Base-by-base conservation (phyloP, 257 asterid genomes). In the Misopates orontium region DNA sequence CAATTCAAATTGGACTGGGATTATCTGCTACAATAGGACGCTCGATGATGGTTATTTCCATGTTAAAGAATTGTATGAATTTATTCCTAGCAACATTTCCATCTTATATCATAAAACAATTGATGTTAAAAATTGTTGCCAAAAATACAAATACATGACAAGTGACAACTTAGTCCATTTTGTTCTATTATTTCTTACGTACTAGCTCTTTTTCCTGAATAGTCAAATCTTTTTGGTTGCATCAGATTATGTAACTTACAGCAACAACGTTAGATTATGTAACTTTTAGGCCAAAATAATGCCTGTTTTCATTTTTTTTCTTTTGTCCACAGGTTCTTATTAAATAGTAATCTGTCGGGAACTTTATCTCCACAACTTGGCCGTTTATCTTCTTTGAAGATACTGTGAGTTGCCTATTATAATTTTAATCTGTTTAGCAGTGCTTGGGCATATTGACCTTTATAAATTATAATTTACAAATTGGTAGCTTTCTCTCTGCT, bases 351-450 rank as follows among this genome's bases (percentile, higher is more conserved):
- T 62, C 83, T 91, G 21, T 82, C 90, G 0, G 98, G 98, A 71
- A 79, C 45, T 73, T 79, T 91, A 76, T 85, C 98, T 69, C 86
- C 95, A 39, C 95, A 84, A 71, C 79, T 91, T 70, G 95, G 89
- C 51, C 90, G 77, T 73, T 79, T 91, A 56, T 78, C 95, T 67
- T 31, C 80, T 71, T 19, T 88, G 83, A 39, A 41, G 60, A 87
- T 91, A 73, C 63, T 91, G 98, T 91, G 79, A 86, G 96, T 80
- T n/a, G 52, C 61, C 67, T 58, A 20, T 47, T 62, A 36, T 44
- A 62, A 52, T 71, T 60, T 23, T 71, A 44, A 16, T 66, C 8
- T 40, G 17, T 60, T 28, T 17, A 39, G 17, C n/a, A 42, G 60
- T 57, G 47, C 56, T 44, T 51, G 17, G 53, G 39, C 71, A 54